Conservation (phyloP, 2,329 filamentous ascomycete species). For the Bipolaris sorokiniana region DNA sequence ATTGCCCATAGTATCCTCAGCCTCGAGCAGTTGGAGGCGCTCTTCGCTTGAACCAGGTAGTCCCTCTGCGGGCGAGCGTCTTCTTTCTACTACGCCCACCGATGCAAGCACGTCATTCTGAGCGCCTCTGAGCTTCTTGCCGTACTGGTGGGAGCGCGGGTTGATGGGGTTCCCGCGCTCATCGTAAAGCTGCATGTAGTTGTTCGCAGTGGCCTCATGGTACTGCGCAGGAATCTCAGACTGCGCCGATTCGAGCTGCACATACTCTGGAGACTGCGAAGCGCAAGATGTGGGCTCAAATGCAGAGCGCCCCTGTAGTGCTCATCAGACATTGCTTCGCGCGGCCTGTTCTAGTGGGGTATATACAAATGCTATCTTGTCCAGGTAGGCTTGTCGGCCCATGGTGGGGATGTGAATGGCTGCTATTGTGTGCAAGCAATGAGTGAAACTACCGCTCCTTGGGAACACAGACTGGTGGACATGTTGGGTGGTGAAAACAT, state of each 20-base stretch:
- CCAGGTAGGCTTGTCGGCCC: slow-evolving; percentile 48
- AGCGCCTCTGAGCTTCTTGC: slow-evolving; percentile 51
- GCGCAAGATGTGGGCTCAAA: slow-evolving; percentile 45
- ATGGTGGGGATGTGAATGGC: slow-evolving; percentile 19
- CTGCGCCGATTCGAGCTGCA: slow-evolving; percentile 35
- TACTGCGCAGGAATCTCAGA: slow-evolving; percentile 32
- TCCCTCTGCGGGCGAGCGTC: slow-evolving; percentile 31
- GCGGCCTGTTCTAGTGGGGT: slow-evolving; percentile 2
- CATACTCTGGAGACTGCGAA: slow-evolving; percentile 33
- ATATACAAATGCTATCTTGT: slow-evolving; percentile 48
- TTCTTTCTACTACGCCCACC: slow-evolving; percentile 55
- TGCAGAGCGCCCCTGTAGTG: slow-evolving; percentile 49
- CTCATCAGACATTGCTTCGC: slow-evolving; percentile 23
- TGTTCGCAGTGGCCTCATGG: slow-evolving; percentile 32
- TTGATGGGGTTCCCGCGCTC: slow-evolving; percentile 54
- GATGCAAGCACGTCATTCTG: slow-evolving; percentile 57
- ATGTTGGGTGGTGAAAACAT: background rate
- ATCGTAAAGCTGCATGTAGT: slow-evolving; percentile 52
- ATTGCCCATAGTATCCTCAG: slow-evolving; percentile 41
- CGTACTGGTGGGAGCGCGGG: slow-evolving; percentile 48
- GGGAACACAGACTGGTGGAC: background rate
- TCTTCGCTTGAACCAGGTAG: slow-evolving; percentile 38
- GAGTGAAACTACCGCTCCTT: background rate
- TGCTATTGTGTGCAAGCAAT: background rate
- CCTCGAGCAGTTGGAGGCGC: slow-evolving; percentile 37